Evolutionary conservation across 2,329 filamentous ascomycete genomes (phyloP).

Genomic region (Ophiognomonia clavigignenti-juglandacearum): DNA sequence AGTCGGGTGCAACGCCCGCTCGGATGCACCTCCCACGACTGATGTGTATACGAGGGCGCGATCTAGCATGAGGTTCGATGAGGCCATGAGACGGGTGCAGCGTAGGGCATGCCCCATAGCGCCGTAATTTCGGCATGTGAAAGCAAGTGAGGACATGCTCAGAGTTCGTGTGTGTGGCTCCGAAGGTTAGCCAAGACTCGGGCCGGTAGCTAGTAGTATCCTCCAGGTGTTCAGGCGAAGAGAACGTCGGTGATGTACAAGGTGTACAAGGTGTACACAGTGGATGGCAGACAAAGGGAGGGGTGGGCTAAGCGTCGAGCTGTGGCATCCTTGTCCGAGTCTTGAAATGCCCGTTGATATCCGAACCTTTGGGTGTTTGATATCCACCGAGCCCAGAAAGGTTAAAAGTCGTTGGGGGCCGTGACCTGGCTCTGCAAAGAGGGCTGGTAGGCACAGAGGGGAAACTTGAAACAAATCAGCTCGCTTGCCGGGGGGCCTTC

Average conservation of each 20-base stretch:
- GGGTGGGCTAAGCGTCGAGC: not conserved
- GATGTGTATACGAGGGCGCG: not conserved
- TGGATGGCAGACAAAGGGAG: not conserved
- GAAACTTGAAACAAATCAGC: not conserved
- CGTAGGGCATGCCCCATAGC: not conserved
- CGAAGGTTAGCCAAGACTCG: not conserved
- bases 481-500: not conserved
- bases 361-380: conserved; percentile 8
- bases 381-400: conserved; percentile 4
- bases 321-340: conserved; percentile 11
- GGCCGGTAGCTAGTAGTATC: too few relatives aligned
- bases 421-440: too few relatives aligned
- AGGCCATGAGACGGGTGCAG: not conserved
- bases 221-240: not conserved
- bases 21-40: not conserved
- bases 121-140: conserved; percentile 11
- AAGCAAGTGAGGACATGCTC: conserved; percentile 9
- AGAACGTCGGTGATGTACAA: too few relatives aligned
- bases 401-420: not conserved
- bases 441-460: too few relatives aligned
- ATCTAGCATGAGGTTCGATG: not conserved
- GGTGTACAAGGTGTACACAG: not conserved
- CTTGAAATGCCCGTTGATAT: not conserved
- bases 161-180: not conserved
- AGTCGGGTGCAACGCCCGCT: not conserved